Percentiles rank a stretch among this genome's conserved stretches.
Conservation (phyloP, 2,329 filamentous ascomycete genomes). For the Magnaporthales sp. region DNA sequence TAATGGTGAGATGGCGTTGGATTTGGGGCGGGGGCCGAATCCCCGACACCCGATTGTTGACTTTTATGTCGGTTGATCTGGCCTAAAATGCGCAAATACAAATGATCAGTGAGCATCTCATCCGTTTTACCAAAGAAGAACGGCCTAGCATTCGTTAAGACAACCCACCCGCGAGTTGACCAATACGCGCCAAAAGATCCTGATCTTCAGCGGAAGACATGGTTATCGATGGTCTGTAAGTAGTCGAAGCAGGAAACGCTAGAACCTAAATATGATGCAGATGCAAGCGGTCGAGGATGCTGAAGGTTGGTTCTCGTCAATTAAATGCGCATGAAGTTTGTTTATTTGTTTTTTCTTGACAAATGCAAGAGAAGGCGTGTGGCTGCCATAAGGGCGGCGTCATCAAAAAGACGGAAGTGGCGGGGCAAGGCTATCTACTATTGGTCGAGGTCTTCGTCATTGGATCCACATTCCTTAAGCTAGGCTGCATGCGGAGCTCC, state of each 20-base stretch:
- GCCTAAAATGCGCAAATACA: constrained; percentile 34
- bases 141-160: constrained; percentile 7
- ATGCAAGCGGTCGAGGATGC: not conserved
- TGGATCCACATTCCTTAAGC: not conserved
- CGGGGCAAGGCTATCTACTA: not conserved
- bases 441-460: not conserved
- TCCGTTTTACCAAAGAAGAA: not conserved
- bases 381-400: not conserved
- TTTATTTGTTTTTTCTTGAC: not conserved
- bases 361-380: not conserved
- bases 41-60: constrained; percentile 36
- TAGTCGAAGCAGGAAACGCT: not conserved
- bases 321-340: not conserved
- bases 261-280: not conserved
- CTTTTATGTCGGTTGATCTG: constrained; percentile 76
- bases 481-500: not conserved
- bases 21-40: not conserved
- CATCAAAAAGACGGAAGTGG: not conserved
- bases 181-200: constrained; percentile 45
- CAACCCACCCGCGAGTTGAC: constrained; percentile 37
- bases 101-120: not conserved
- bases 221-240: not conserved
- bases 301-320: not conserved
- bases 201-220: constrained; percentile 38
- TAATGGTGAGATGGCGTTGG: constrained; percentile 16